Evolutionary conservation across 352 stramenopile genomes (phyloP), one percentile per base, ranked within the genome.

Genomic region (Peronospora destructor): DNA sequence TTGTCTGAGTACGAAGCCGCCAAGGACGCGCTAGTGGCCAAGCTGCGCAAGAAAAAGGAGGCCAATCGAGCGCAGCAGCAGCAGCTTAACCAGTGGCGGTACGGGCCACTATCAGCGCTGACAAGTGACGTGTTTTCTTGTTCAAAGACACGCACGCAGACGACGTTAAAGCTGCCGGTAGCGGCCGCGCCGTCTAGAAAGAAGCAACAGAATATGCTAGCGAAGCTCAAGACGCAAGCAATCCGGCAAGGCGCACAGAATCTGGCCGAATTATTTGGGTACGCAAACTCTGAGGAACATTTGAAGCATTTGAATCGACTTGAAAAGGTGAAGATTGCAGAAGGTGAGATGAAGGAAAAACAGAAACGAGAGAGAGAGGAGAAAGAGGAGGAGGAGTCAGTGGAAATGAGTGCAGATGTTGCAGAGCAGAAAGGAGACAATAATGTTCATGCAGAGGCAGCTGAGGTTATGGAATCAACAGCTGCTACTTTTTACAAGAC

Each of bases 221-320:
- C 40, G 3, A 68, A 74, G 40, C 62, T 90, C 23, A 53, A 61
- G 21, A 66, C 56, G 12, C 73, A 90, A 42, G 78, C 78, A 16
- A 80, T 90, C 32, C 48, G 76, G 38, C 78, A 90, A 61, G 66
- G 68, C 14, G 72, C 75, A 4, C 59, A 83, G 34, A 67, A 69
- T 12, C 77, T 77, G 61, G 82, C 82, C 55, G 87, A 87, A 57
- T 28, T 87, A 4, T 91, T 93, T 51, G 82, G 82, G 3, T 89
- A 88, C 52, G 45, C 50, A 14, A 89, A 56, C 38, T 85, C 83
- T 48, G 73, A 88, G 36, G 73, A 86, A 37, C 82, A 91, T 45
- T 43, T 89, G 9, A 60, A 78, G 53, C 38, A 82, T 17, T 40
- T 92, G 35, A 84, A 89, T 40, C 61, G 74, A 51, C 59, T 82